These are phyloP conservation scores for Castanea mollissima DNA, from an alignment of 306 rosid genomes.

Conservation along the genomic window DNA sequence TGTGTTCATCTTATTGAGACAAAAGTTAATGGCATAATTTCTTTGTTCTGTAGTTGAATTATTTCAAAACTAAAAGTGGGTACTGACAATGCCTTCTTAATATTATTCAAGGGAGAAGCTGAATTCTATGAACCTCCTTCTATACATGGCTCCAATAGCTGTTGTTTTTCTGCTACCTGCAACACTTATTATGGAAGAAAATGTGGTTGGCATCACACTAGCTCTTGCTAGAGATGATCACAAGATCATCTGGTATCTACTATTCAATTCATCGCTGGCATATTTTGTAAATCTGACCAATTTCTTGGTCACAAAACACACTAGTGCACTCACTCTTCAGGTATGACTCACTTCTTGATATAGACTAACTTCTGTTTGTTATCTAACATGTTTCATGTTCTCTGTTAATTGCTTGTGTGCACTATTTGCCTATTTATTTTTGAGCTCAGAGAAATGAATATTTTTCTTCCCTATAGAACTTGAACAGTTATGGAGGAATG, in stretches of 20 bases:
- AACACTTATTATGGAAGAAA: constrained; percentile 92
- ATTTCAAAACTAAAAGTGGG: neutral
- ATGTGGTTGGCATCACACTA: constrained; percentile 92
- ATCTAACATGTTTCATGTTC: neutral
- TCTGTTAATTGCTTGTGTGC: neutral
- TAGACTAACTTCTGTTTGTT: neutral
- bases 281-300: constrained; percentile 97
- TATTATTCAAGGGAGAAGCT: constrained; percentile 80
- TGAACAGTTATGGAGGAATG: neutral
- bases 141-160: constrained; percentile 99
- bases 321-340: constrained; percentile 99
- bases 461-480: neutral
- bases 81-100: constrained; percentile 29
- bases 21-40: neutral
- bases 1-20: neutral
- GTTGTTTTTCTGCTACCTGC: constrained; percentile 99
- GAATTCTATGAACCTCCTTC: constrained; percentile 98
- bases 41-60: neutral
- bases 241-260: constrained; percentile 95
- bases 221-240: constrained; percentile 96
- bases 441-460: constrained; percentile 8
- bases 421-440: constrained; percentile 5
- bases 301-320: constrained; percentile 96
- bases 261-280: constrained; percentile 89
- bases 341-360: constrained; percentile 44